Evolutionary conservation across 208 protist genomes (phyloP), one percentile per base, ranked within the genome.

Genomic region (Trypanosoma platydactyli): DNA sequence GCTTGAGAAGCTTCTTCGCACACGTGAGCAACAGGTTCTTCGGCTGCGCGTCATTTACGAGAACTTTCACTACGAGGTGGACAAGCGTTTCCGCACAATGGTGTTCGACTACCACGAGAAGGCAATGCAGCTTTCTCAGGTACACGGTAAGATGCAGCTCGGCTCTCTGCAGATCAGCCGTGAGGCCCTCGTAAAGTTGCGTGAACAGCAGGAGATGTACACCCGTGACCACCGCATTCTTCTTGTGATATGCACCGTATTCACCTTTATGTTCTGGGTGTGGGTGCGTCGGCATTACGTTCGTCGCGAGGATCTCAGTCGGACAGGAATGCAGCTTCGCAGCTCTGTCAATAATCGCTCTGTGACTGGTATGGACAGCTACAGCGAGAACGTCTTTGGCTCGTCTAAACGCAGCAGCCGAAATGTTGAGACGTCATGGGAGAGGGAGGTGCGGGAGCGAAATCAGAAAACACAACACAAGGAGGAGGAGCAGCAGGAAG

Each of bases 101-200:
- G 76, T 93, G 52, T 83, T 95, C 56, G 89, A 95, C 64, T 95
- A 95, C 69, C 89, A 95, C 61, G 89, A 95, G 64, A 95, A 93
- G 79, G 83, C 89, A 11, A 54, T 89, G 45, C 79, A 92, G 65
- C 79, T 95, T n/a, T 91, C 85, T 40, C 84, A 95, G 78, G 87
- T 95, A 45, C 89, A 95, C 59, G 86, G 86, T 0, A 74, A 83
- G 56, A 95, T 95, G 89, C 89, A 95, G 75, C 56, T 83, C 50
- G 73, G 76, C 3, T 91, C 83, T 1, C 64, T 92, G 30, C 76
- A 86, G 64, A 92, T 92, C 61, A 89, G 81, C 65, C 83, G 86
- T 11, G 87, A 92, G 71, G 85, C 86, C 3, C 73, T 95, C 30
- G 77, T 73, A 15, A 80, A 83, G 66, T 80, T 95, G 81, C 86